phyloP scores from a whole-genome alignment of 768 basidiomycete species.

The Boletus rex-veris region DNA sequence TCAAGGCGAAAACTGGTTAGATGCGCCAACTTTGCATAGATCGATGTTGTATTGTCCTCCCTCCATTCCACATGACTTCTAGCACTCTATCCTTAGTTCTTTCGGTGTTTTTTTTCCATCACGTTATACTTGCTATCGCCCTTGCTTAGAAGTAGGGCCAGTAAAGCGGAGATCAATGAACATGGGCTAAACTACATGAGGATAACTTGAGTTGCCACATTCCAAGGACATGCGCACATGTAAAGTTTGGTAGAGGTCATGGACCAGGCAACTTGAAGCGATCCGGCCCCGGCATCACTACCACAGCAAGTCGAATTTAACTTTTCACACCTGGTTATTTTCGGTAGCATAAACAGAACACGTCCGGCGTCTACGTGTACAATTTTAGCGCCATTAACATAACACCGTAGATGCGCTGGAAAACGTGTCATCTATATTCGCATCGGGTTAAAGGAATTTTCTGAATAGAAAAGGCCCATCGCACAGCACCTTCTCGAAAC shows the following conservation, averaged over 20 bases:
- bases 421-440: no score
- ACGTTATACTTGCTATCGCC: neutral
- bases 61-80: neutral
- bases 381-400: no score
- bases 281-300: no score
- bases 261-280: no score
- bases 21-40: neutral
- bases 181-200: neutral
- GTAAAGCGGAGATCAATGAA: conserved; percentile 4
- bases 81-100: neutral
- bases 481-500: neutral
- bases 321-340: no score
- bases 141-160: neutral
- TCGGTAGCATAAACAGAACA: no score
- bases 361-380: no score
- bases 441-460: neutral
- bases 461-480: neutral
- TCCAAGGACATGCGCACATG: neutral
- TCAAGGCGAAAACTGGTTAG: conserved; percentile 64
- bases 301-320: no score
- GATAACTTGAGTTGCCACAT: neutral
- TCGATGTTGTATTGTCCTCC: neutral
- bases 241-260: no score
- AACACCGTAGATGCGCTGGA: no score
- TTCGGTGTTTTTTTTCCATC: neutral